phyloP scores from a whole-genome alignment of 306 rosid genomes.

The Erythrophleum fordii region DNA sequence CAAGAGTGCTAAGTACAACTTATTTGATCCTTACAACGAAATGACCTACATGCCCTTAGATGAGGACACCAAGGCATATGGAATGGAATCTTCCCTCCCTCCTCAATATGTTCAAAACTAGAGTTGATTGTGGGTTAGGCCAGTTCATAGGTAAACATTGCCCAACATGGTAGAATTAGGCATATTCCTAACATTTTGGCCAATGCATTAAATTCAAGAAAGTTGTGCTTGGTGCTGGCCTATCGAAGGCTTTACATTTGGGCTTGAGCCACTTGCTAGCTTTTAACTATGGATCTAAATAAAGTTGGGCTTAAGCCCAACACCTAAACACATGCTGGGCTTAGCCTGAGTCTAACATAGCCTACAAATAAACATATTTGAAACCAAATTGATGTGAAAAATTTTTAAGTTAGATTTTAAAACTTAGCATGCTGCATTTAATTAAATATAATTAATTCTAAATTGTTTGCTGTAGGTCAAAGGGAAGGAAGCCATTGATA shows the following conservation, averaged over 20 bases:
- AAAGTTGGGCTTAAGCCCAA: background rate
- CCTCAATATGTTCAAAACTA: background rate
- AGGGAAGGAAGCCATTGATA: constrained; percentile 98
- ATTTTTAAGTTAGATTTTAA: background rate
- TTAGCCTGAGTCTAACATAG: background rate
- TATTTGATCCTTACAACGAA: constrained; percentile 96
- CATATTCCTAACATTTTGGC: background rate
- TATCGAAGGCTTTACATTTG: background rate
- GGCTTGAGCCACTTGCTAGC: background rate
- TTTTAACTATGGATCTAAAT: background rate
- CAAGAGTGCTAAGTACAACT: constrained; percentile 97
- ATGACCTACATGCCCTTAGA: constrained; percentile 98
- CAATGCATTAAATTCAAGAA: no score
- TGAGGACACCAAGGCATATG: constrained; percentile 90
- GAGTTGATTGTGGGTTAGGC: background rate
- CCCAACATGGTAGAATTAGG: background rate
- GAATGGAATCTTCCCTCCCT: constrained; percentile 27
- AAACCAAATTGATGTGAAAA: background rate
- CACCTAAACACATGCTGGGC: background rate
- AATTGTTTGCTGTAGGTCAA: constrained; percentile 64
- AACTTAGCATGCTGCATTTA: background rate
- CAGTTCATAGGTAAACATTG: no score
- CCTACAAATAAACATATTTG: background rate
- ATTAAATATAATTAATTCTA: constrained; percentile 9
- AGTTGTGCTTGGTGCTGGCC: background rate